Base-by-base conservation (phyloP, 176 grass and related monocot genomes). In the Neostapfia colusana region DNA sequence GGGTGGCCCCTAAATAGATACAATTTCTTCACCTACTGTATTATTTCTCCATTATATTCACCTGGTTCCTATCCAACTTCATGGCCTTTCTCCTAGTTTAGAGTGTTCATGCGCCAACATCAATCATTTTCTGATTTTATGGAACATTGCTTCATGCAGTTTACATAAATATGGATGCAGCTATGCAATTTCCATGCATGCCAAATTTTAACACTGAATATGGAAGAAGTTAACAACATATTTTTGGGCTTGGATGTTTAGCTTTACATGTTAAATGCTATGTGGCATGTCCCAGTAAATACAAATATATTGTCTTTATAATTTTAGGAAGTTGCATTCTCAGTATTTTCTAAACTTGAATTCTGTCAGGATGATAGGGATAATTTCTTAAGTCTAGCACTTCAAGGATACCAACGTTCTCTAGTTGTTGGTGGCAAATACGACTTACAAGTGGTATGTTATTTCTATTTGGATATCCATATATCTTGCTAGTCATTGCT, bases 361-460 rank as follows among this genome's bases (percentile, higher is more conserved):
- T 17, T 61, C 23, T 85, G 42, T 31, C 84, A 97, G 90, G 90
- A 87, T 93, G 93, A 97, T 49, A 87, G 88, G 42, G 90, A 97
- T 55, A 91, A 87, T 63, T 97, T 97, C 67, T 85, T 97, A 64
- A 68, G 67, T 69, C 75, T 93, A 79, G 90, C 90, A 23, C 87
- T 97, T 86, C 80, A 85, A 41, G 85, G 93, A 21, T 97, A 97
- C 77, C 88, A 86, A 58, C 90, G 74, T 50, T 97, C 88, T 37
- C 88, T 97, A 31, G 77, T 89, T 63, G 82, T 93, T 77, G 88
- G 93, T 71, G 88, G 90, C 8, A 97, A 97, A 82, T 93, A 97
- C 81, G 93, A 97, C 85, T 87, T 97, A 57, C 87, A 83, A 88
- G 93, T 91, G 90, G 93, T 97, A 93, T 88, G 82, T 54, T 16